phyloP scores from a whole-genome alignment of 345 rosid genomes.

The Physaria fendleri region DNA sequence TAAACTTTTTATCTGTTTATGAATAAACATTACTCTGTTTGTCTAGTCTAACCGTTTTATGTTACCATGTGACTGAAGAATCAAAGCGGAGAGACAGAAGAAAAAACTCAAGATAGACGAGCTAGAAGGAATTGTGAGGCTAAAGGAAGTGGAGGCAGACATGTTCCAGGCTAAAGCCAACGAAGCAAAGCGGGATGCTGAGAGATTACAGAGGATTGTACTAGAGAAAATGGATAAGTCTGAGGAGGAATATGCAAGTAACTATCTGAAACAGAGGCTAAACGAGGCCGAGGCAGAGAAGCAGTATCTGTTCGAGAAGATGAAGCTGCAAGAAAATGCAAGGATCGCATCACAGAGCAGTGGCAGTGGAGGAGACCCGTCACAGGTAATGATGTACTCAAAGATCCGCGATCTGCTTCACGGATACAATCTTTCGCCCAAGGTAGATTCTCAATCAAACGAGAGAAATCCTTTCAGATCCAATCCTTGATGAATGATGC shows the following conservation, averaged over 20 bases:
- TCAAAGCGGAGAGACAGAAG: conserved; percentile 62
- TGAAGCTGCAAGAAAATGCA: conserved; percentile 66
- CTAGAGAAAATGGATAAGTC: conserved; percentile 82
- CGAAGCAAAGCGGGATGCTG: conserved; percentile 88
- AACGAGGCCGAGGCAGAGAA: conserved; percentile 98
- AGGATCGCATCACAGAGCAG: conserved; percentile 23
- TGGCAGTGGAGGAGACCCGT: conserved; percentile 65
- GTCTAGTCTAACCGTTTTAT: neutral
- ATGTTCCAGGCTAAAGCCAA: conserved; percentile 96
- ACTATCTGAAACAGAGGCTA: conserved; percentile 73
- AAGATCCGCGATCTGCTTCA: conserved; percentile 57
- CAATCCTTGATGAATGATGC: conserved; percentile 44
- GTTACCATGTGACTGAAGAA: conserved; percentile 36
- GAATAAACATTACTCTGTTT: neutral
- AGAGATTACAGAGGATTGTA: conserved; percentile 74
- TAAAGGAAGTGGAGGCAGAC: conserved; percentile 91
- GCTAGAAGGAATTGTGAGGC: conserved; percentile 84
- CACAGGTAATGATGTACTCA: conserved; percentile 56
- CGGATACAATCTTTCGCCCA: conserved; percentile 44
- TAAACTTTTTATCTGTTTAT: neutral
- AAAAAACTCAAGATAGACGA: conserved; percentile 83
- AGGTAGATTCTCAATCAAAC: conserved; percentile 45
- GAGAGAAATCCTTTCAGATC: conserved; percentile 48
- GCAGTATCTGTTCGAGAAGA: conserved; percentile 88
- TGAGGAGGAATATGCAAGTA: conserved; percentile 88